Percentiles rank a stretch among this genome's conserved stretches.
Conservation (phyloP, 2,329 filamentous ascomycete species). For the Zopfia rhizophila region DNA sequence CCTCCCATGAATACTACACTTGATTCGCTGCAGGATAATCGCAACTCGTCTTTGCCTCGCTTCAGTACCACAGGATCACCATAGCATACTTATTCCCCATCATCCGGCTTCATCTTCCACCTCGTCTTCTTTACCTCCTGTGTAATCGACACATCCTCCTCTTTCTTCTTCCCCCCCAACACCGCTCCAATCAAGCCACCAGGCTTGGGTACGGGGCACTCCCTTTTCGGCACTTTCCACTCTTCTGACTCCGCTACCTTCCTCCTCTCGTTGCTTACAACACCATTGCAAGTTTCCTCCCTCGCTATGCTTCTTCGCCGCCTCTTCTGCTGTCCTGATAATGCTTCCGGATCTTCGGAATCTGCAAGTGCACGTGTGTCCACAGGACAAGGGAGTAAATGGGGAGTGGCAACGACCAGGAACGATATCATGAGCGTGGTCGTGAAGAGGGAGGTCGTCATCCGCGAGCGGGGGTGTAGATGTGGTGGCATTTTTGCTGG, state of each 20-base stretch:
- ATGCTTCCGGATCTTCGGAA: conserved; percentile 54
- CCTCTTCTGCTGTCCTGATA: conserved; percentile 34
- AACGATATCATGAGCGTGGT: conserved; percentile 92
- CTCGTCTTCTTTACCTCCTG: conserved; percentile 20
- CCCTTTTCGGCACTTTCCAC: conserved; percentile 61
- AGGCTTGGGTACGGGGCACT: conserved; percentile 94
- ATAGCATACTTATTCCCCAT: too few relatives aligned
- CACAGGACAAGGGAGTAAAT: conserved; percentile 90
- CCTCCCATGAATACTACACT: too few relatives aligned
- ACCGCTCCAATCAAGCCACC: conserved; percentile 79
- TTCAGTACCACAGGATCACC: too few relatives aligned
- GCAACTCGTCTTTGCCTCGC: too few relatives aligned
- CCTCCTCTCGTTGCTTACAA: conserved; percentile 34
- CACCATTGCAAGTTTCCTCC: conserved; percentile 33
- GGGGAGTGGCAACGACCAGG: conserved; percentile 89
- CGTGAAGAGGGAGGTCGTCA: conserved; percentile 93
- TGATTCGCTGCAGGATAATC: too few relatives aligned
- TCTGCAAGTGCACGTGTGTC: conserved; percentile 80
- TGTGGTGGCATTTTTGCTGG: conserved; percentile 75
- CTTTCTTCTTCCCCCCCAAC: conserved; percentile 70
- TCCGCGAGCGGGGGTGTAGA: conserved; percentile 91
- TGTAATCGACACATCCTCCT: conserved; percentile 22
- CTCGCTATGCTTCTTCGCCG: conserved; percentile 54
- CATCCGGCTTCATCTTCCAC: too few relatives aligned
- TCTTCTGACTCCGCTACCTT: conserved; percentile 29